Conservation (phyloP, 2,329 filamentous ascomycete genomes). For the Remersonia thermophila region DNA sequence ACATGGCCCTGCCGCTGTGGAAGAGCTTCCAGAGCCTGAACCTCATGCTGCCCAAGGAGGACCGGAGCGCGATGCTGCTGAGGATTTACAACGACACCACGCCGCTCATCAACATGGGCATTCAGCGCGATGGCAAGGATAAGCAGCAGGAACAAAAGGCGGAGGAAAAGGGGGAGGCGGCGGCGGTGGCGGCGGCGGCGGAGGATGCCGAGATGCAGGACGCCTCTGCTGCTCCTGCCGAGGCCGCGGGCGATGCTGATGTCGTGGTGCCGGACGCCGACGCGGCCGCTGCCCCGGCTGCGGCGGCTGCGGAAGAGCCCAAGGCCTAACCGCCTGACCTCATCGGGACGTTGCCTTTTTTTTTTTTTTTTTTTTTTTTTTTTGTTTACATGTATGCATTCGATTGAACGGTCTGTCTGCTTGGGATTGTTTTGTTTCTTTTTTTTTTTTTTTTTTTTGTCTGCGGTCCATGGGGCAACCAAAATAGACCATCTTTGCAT, state of each 20-base stretch:
- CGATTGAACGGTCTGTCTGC: neutral
- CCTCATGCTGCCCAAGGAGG: slow-evolving; percentile 96
- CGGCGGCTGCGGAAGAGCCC: slow-evolving; percentile 1
- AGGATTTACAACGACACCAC: slow-evolving; percentile 83
- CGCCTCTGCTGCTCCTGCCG: slow-evolving; percentile 4
- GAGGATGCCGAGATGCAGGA: slow-evolving; percentile 6
- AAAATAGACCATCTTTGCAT: too few relatives aligned
- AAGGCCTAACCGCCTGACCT: slow-evolving; percentile 1
- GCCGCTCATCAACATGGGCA: slow-evolving; percentile 61
- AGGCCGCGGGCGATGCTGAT: slow-evolving; percentile 1
- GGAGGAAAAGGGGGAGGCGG: slow-evolving; percentile 13
- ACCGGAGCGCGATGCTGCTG: slow-evolving; percentile 81
- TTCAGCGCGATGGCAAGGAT: slow-evolving; percentile 31
- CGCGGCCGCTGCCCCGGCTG: slow-evolving; percentile 1
- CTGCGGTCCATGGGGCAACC: too few relatives aligned
- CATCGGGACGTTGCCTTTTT: too few relatives aligned
- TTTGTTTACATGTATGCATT: neutral
- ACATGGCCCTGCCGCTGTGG: slow-evolving; percentile 87
- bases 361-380: too few relatives aligned
- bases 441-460: neutral
- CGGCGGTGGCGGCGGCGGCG: slow-evolving; percentile 7
- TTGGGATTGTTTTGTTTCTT: neutral
- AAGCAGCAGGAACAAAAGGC: slow-evolving; percentile 28
- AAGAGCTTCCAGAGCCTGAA: slow-evolving; percentile 85
- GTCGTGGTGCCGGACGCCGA: slow-evolving; percentile 1